Conservation (phyloP, 495 filamentous ascomycete genomes). For the Aspergillus nidulans region DNA sequence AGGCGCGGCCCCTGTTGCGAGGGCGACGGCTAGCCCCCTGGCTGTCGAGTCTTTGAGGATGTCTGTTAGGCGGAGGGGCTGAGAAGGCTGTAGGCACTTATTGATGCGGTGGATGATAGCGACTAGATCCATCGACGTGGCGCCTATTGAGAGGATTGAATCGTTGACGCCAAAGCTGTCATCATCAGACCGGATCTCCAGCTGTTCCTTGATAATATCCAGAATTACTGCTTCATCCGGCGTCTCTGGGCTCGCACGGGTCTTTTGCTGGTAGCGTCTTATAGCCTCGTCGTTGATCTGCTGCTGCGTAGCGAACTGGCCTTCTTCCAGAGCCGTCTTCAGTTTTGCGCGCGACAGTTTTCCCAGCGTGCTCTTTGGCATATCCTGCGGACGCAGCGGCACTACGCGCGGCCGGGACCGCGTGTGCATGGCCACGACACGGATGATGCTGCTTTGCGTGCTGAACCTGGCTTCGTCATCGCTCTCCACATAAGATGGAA, state of each 20-base stretch:
- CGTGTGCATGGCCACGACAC: neutral
- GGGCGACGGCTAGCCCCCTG: conserved; percentile 23
- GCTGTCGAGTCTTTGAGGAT: conserved; percentile 7
- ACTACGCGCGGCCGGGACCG: conserved; percentile 28
- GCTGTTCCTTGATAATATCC: neutral
- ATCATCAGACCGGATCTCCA: neutral
- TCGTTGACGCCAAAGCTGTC: conserved; percentile 22
- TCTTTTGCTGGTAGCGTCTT: neutral
- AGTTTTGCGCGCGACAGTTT: conserved; percentile 47
- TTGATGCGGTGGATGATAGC: conserved; percentile 5
- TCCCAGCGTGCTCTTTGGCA: conserved; percentile 30
- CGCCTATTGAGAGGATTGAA: conserved; percentile 34
- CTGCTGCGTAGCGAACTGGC: conserved; percentile 1
- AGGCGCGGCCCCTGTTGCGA: conserved; percentile 10
- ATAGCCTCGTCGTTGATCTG: neutral
- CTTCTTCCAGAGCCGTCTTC: conserved; percentile 8
- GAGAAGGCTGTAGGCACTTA: no score
- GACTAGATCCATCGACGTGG: conserved; percentile 40
- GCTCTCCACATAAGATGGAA: no score
- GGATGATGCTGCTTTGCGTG: conserved; percentile 31
- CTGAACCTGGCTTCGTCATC: conserved; percentile 53
- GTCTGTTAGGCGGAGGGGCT: conserved; percentile 3
- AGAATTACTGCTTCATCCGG: neutral
- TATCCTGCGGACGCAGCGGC: conserved; percentile 7
- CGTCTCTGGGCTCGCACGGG: neutral